These are phyloP conservation scores for Yamadazyma tumulicola DNA, from an alignment of 805 yeast species.

Conservation along the genomic window DNA sequence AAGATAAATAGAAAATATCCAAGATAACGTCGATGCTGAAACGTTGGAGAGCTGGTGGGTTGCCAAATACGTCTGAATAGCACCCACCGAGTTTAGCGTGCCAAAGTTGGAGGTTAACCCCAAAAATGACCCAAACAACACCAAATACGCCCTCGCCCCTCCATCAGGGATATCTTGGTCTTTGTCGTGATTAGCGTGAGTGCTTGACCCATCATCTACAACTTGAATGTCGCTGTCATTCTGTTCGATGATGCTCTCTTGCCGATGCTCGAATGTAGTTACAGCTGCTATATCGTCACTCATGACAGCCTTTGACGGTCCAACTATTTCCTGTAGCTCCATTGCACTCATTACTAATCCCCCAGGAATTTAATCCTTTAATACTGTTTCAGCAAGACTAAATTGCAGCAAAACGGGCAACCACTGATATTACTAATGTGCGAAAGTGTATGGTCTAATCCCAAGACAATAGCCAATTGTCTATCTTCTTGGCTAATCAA, in stretches of 20 bases:
- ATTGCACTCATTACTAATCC: too few relatives aligned
- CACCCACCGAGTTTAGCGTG: slow-evolving; percentile 34
- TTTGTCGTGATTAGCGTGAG: not conserved
- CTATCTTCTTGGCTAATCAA: too few relatives aligned
- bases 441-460: too few relatives aligned
- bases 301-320: not conserved
- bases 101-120: slow-evolving; percentile 28
- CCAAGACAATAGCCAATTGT: too few relatives aligned
- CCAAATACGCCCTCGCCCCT: slow-evolving; percentile 21
- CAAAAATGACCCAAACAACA: slow-evolving; percentile 23
- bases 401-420: too few relatives aligned
- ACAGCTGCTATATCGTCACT: not conserved
- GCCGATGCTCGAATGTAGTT: too few relatives aligned
- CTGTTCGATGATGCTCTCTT: not conserved
- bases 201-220: not conserved
- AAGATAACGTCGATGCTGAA: slow-evolving; percentile 29
- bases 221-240: not conserved
- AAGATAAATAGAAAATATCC: slow-evolving; percentile 39
- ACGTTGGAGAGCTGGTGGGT: slow-evolving; percentile 31
- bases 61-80: slow-evolving; percentile 36
- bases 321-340: not conserved
- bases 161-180: slow-evolving; percentile 21
- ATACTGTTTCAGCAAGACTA: too few relatives aligned
- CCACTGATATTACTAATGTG: too few relatives aligned
- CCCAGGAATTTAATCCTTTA: too few relatives aligned